phyloP scores from a whole-genome alignment of 129 eudicot species.

The Ambrosia trifida region DNA sequence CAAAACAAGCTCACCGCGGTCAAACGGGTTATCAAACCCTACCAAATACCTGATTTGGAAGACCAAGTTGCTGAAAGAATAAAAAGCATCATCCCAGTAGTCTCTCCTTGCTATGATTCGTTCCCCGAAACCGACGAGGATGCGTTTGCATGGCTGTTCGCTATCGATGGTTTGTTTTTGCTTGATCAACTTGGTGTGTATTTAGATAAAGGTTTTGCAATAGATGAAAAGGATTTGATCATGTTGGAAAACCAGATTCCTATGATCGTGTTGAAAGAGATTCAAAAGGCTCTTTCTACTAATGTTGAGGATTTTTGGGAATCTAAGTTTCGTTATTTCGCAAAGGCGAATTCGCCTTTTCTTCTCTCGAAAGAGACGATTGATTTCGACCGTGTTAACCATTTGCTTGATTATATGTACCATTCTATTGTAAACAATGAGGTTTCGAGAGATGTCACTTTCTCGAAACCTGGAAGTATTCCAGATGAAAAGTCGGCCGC shows the following conservation, averaged over 20 bases:
- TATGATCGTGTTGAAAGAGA: constrained; percentile 30
- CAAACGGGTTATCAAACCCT: constrained; percentile 23
- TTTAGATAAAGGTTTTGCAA: constrained; percentile 10
- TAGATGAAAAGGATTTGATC: constrained; percentile 36
- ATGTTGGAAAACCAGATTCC: constrained; percentile 61
- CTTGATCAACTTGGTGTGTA: constrained; percentile 33
- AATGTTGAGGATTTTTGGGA: constrained; percentile 16
- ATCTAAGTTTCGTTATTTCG: not conserved
- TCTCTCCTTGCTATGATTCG: constrained; percentile 43
- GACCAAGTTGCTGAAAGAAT: constrained; percentile 28
- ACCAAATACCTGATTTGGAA: constrained; percentile 10
- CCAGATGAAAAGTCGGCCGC: not conserved
- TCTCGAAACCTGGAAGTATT: not conserved
- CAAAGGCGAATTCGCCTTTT: constrained; percentile 22
- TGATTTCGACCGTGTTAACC: constrained; percentile 21
- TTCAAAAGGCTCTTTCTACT: constrained; percentile 8
- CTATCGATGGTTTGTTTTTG: constrained; percentile 48
- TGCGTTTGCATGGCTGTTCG: constrained; percentile 47
- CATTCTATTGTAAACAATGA: constrained; percentile 25
- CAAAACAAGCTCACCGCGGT: constrained; percentile 43
- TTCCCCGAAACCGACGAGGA: constrained; percentile 26
- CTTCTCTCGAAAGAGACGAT: constrained; percentile 3
- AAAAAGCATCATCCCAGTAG: constrained; percentile 22
- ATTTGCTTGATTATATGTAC: constrained; percentile 36
- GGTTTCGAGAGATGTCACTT: not conserved